Conservation (phyloP, 257 asterid genomes). For the Solanum paucissectum region DNA sequence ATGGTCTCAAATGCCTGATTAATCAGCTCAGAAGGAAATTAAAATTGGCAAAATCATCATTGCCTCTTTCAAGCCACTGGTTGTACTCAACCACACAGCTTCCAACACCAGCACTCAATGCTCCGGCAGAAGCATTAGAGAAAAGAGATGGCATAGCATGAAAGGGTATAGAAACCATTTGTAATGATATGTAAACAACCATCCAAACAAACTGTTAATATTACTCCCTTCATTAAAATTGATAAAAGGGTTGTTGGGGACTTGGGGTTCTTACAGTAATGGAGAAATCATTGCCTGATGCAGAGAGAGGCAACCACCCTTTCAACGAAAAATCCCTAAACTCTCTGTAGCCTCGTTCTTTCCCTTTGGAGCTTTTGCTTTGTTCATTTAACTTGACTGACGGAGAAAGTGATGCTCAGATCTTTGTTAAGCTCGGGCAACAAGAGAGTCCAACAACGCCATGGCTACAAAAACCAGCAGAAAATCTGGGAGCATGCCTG, state of each 20-base stretch:
- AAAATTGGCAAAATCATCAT: not conserved
- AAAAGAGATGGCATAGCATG: not conserved
- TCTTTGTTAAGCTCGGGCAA: not conserved
- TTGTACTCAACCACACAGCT: not conserved
- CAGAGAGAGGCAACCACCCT: conserved; percentile 55
- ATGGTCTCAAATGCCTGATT: not conserved
- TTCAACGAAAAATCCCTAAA: conserved; percentile 5
- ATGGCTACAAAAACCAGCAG: conserved; percentile 10
- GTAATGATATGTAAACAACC: not conserved
- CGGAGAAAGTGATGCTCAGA: not conserved
- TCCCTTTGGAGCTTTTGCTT: not conserved
- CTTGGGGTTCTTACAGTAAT: not conserved
- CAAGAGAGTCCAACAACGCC: not conserved
- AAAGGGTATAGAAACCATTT: not conserved
- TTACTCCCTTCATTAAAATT: not conserved
- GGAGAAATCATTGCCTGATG: conserved; percentile 11
- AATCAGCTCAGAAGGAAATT: not conserved
- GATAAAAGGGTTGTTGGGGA: conserved; percentile 10
- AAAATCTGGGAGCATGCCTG: conserved; percentile 19
- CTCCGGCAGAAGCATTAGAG: not conserved
- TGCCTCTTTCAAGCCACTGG: not conserved
- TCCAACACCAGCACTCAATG: not conserved
- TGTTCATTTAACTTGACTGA: not conserved
- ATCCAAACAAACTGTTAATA: not conserved
- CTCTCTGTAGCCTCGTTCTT: not conserved